Conservation (phyloP, 192 early-diverging fungal species). For the Linnemannia exigua region DNA sequence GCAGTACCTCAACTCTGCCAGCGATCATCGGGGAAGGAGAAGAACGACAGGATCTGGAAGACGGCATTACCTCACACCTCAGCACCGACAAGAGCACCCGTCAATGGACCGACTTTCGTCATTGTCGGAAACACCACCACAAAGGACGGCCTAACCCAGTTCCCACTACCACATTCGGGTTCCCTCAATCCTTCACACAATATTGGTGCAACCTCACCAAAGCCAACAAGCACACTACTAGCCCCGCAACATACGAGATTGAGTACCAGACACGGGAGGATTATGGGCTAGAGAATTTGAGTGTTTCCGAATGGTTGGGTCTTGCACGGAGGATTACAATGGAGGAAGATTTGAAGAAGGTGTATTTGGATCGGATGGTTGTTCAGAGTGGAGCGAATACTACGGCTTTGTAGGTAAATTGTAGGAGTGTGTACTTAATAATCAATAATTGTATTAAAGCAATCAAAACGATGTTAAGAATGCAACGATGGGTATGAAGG, state of each 20-base stretch:
- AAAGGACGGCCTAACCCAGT: neutral
- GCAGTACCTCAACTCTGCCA: neutral
- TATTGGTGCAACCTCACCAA: slow-evolving; percentile 58
- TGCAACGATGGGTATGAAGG: too few relatives aligned
- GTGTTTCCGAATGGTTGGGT: slow-evolving; percentile 44
- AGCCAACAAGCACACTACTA: slow-evolving; percentile 40
- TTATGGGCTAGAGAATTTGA: slow-evolving; percentile 60
- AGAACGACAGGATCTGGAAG: slow-evolving; percentile 19
- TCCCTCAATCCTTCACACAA: slow-evolving; percentile 57
- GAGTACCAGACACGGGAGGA: slow-evolving; percentile 60
- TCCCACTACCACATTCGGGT: slow-evolving; percentile 37
- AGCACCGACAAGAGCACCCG: neutral
- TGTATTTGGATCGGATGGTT: slow-evolving; percentile 33
- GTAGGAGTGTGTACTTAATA: too few relatives aligned
- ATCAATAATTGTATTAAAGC: too few relatives aligned
- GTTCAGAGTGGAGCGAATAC: slow-evolving; percentile 35
- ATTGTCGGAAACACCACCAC: neutral
- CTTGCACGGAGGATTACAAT: slow-evolving; percentile 45
- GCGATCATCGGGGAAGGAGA: neutral
- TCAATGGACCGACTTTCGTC: neutral
- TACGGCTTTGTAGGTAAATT: too few relatives aligned
- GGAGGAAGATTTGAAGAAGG: slow-evolving; percentile 24
- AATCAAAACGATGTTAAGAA: too few relatives aligned
- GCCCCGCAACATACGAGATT: slow-evolving; percentile 35
- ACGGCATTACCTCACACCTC: neutral